Conservation (phyloP, 2,329 filamentous ascomycete genomes). For the Ascochyta viciae-villosae region DNA sequence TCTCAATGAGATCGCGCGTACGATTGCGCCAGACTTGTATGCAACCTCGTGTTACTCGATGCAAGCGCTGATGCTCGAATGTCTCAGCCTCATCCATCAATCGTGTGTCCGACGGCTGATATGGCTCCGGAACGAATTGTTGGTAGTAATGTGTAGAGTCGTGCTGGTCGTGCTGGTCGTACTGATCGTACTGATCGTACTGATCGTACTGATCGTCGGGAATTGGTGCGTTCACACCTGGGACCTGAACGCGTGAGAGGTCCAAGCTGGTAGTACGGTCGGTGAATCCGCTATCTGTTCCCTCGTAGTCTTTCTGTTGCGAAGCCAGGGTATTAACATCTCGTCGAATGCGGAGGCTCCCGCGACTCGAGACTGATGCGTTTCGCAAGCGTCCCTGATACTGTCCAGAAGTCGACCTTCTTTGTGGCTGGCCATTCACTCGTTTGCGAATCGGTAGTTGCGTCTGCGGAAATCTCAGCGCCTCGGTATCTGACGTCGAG, state of each 20-base stretch:
- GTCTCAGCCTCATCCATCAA: slow-evolving; percentile 59
- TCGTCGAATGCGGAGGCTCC: slow-evolving; percentile 44
- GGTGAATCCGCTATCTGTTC: slow-evolving; percentile 41
- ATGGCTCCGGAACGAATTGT: slow-evolving; percentile 48
- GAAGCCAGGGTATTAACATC: slow-evolving; percentile 20
- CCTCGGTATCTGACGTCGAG: slow-evolving; percentile 37
- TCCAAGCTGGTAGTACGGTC: slow-evolving; percentile 39
- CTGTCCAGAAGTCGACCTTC: slow-evolving; percentile 29
- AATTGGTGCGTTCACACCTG: slow-evolving; percentile 47
- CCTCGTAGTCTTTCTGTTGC: slow-evolving; percentile 28
- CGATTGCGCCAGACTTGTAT: slow-evolving; percentile 58
- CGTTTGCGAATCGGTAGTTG: slow-evolving; percentile 37
- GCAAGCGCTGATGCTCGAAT: slow-evolving; percentile 42
- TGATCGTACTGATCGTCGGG: slow-evolving; percentile 22
- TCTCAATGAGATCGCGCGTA: slow-evolving; percentile 41
- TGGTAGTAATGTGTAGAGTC: slow-evolving; percentile 21
- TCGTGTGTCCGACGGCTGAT: slow-evolving; percentile 59
- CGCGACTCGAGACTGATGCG: slow-evolving; percentile 46
- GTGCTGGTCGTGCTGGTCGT: slow-evolving; percentile 11
- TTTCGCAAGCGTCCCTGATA: slow-evolving; percentile 29
- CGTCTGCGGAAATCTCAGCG: slow-evolving; percentile 28
- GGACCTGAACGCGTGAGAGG: slow-evolving; percentile 40
- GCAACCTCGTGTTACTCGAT: slow-evolving; percentile 34
- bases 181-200: slow-evolving; percentile 8
- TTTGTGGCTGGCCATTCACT: slow-evolving; percentile 29